These are phyloP conservation scores for Penicillium sp. DNA, from an alignment of 2,329 filamentous ascomycete species.

Conservation along the genomic window DNA sequence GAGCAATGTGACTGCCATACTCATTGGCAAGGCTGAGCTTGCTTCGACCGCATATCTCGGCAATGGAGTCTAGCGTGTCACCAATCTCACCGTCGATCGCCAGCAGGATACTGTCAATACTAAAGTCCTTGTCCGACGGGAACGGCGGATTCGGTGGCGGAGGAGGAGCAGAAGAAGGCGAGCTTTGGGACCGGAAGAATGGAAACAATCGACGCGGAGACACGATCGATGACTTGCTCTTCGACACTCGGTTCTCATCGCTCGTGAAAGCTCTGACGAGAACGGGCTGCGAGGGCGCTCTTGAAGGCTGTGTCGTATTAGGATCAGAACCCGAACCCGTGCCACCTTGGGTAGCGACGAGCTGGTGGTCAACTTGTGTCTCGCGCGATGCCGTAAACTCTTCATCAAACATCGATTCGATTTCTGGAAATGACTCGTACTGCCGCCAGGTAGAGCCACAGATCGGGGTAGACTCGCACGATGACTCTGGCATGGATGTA, in stretches of 20 bases:
- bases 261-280: slow-evolving; percentile 40
- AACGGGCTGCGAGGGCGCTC: slow-evolving; percentile 38
- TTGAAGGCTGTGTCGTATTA: slow-evolving; percentile 22
- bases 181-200: slow-evolving; percentile 19
- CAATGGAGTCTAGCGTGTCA: slow-evolving; percentile 55
- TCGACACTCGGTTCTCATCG: slow-evolving; percentile 28
- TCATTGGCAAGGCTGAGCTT: slow-evolving; percentile 57
- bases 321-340: slow-evolving; percentile 17
- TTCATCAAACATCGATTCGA: slow-evolving; percentile 28
- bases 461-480: slow-evolving; percentile 16
- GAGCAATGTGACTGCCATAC: slow-evolving; percentile 57
- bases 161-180: slow-evolving; percentile 12
- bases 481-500: slow-evolving; percentile 15
- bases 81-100: slow-evolving; percentile 55
- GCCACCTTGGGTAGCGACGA: slow-evolving; percentile 18
- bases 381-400: slow-evolving; percentile 31
- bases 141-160: slow-evolving; percentile 27
- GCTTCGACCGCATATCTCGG: slow-evolving; percentile 57
- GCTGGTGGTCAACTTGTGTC: slow-evolving; percentile 24
- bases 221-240: slow-evolving; percentile 25
- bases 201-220: slow-evolving; percentile 28
- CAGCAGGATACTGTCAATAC: slow-evolving; percentile 50
- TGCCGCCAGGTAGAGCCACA: slow-evolving; percentile 21
- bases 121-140: slow-evolving; percentile 49
- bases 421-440: slow-evolving; percentile 20